Evolutionary conservation across 2,329 filamentous ascomycete species (phyloP).

Genomic region (Drechslerella stenobrocha): DNA sequence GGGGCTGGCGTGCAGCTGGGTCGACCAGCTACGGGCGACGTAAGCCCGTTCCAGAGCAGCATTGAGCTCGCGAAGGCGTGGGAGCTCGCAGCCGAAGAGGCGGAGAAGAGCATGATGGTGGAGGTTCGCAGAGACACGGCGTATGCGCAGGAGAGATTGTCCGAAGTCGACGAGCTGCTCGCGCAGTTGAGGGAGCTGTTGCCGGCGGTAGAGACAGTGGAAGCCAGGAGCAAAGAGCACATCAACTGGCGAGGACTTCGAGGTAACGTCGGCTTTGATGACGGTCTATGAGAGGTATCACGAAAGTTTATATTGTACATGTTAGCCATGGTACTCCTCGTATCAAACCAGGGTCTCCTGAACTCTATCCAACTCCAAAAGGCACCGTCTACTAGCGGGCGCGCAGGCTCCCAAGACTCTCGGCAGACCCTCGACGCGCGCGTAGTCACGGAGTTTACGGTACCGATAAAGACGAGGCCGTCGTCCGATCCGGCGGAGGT

Average conservation of each 20-base stretch:
- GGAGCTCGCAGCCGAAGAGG: constrained; percentile 43
- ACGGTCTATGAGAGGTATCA: constrained; percentile 15
- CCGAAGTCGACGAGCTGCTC: constrained; percentile 25
- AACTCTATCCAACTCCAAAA: neutral
- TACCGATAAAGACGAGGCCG: neutral
- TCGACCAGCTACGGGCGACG: constrained; percentile 5
- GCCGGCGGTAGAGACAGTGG: constrained; percentile 15
- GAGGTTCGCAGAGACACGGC: constrained; percentile 25
- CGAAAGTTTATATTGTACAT: no score
- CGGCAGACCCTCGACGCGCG: no score
- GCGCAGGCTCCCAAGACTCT: neutral
- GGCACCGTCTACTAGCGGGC: neutral
- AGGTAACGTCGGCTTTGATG: constrained; percentile 37
- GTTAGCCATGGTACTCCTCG: neutral
- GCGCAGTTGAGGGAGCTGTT: constrained; percentile 17
- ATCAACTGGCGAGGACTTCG: constrained; percentile 32
- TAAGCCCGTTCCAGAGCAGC: constrained; percentile 20
- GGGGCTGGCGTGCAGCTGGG: constrained; percentile 16
- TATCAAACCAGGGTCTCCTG: neutral
- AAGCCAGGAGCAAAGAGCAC: constrained; percentile 11
- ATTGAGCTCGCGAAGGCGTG: constrained; percentile 34
- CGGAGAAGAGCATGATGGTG: constrained; percentile 26
- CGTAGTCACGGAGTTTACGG: neutral
- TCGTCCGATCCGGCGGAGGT: neutral
- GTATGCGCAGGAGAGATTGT: constrained; percentile 22